phyloP scores from a whole-genome alignment of 2,329 filamentous ascomycete species.

The Didymosphaeria variabile region DNA sequence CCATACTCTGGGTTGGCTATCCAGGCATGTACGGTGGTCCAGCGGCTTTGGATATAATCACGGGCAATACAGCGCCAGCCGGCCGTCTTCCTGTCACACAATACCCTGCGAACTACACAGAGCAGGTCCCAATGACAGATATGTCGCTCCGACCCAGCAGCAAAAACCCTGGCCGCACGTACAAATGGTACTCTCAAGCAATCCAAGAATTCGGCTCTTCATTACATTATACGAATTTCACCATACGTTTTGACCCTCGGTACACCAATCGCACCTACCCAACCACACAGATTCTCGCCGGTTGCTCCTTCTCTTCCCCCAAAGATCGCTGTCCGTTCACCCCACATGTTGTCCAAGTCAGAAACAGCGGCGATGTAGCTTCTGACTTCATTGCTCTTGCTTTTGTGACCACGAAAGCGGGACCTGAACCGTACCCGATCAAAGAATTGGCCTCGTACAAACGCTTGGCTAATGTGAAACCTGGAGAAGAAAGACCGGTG shows the following conservation, averaged over 20 bases:
- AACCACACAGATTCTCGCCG: conserved; percentile 39
- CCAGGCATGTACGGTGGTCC: conserved; percentile 68
- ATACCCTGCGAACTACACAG: conserved; percentile 63
- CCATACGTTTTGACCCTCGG: conserved; percentile 28
- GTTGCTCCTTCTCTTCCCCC: conserved; percentile 42
- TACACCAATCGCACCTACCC: conserved; percentile 42
- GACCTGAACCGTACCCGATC: conserved; percentile 60
- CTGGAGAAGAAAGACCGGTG: conserved; percentile 43
- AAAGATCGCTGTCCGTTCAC: conserved; percentile 52
- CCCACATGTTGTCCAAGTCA: conserved; percentile 50
- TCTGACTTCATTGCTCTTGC: conserved; percentile 65
- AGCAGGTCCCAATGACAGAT: conserved; percentile 62
- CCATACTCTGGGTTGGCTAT: conserved; percentile 67
- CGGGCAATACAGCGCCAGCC: conserved; percentile 60
- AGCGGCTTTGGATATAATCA: conserved; percentile 64
- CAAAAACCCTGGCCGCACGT: conserved; percentile 63
- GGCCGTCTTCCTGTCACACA: conserved; percentile 65
- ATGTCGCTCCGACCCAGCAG: conserved; percentile 62
- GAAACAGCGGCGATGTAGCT: conserved; percentile 56
- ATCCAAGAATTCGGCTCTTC: conserved; percentile 65
- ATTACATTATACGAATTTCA: conserved; percentile 67
- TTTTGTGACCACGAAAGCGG: conserved; percentile 60
- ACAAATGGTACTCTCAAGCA: conserved; percentile 65
- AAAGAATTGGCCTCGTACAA: conserved; percentile 64
- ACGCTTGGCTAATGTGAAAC: conserved; percentile 53